A percentile compares a stretch with the other conserved stretches of the same genome.
These are phyloP conservation scores for Mollisiaceae sp. DNA, from an alignment of 2,329 filamentous ascomycete species.

Conservation along the genomic window DNA sequence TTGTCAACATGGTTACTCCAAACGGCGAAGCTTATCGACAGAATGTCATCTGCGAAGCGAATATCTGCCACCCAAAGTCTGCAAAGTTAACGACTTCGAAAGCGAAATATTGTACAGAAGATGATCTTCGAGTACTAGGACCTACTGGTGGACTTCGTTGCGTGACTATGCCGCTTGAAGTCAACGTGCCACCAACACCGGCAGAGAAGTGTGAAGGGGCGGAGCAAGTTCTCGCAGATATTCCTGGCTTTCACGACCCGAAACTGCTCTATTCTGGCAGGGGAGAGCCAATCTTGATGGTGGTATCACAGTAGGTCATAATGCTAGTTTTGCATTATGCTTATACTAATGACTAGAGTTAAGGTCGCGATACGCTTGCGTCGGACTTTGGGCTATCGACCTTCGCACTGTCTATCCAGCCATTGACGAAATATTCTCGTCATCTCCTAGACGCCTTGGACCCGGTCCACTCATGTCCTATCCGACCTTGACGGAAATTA, in stretches of 20 bases:
- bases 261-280: constrained; percentile 47
- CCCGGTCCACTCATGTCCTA: constrained; percentile 35
- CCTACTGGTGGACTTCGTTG: constrained; percentile 44
- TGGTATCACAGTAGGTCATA: constrained; percentile 44
- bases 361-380: constrained; percentile 37
- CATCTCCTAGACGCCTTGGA: constrained; percentile 31
- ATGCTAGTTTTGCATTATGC: constrained; percentile 26
- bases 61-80: constrained; percentile 41
- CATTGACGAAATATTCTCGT: constrained; percentile 29
- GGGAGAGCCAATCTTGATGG: constrained; percentile 47
- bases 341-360: constrained; percentile 10
- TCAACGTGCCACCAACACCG: constrained; percentile 47
- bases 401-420: constrained; percentile 31
- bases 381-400: constrained; percentile 36
- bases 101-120: constrained; percentile 40
- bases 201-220: constrained; percentile 43
- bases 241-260: constrained; percentile 49
- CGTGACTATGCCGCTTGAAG: constrained; percentile 38
- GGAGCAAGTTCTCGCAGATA: constrained; percentile 43
- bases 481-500: constrained; percentile 45
- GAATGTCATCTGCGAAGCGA: constrained; percentile 48
- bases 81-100: constrained; percentile 24
- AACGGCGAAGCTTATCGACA: constrained; percentile 45
- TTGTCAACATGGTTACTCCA: constrained; percentile 44
- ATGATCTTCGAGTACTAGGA: constrained; percentile 43